These are phyloP conservation scores for Grosmannia huntii DNA, from an alignment of 2,329 filamentous ascomycete species.

Conservation along the genomic window DNA sequence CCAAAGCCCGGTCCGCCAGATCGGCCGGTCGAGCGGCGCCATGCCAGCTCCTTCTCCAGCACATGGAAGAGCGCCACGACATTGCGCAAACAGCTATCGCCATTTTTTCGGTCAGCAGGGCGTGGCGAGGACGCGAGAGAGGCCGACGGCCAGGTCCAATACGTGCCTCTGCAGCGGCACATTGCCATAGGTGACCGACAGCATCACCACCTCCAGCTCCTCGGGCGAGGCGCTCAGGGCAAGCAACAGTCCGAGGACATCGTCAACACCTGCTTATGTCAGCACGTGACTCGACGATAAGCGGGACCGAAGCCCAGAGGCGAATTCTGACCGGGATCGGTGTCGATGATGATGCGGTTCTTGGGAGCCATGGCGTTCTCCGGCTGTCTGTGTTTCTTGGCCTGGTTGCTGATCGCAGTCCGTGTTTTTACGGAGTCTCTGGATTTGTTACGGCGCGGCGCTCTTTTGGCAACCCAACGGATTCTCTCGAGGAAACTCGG, in stretches of 20 bases:
- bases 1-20: slow-evolving; percentile 51
- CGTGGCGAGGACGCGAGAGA: background rate
- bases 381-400: background rate
- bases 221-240: slow-evolving; percentile 71
- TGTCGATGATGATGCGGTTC: slow-evolving; percentile 85
- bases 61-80: slow-evolving; percentile 84
- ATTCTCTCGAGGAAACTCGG: background rate
- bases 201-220: slow-evolving; percentile 72
- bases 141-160: background rate
- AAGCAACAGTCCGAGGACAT: slow-evolving; percentile 77
- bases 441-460: background rate
- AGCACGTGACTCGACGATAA: slow-evolving; percentile 4
- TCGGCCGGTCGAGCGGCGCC: slow-evolving; percentile 59
- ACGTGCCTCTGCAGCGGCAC: slow-evolving; percentile 68
- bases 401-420: background rate
- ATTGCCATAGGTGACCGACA: slow-evolving; percentile 91
- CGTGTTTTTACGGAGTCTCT: background rate
- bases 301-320: background rate
- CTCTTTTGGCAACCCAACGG: background rate
- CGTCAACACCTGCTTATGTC: slow-evolving; percentile 59
- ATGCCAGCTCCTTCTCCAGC: slow-evolving; percentile 75
- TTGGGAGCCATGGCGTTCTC: slow-evolving; percentile 44
- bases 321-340: slow-evolving; percentile 58
- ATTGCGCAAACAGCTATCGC: slow-evolving; percentile 66
- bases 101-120: background rate